Percentiles rank a stretch among this genome's conserved stretches.
These are phyloP conservation scores for Emmonsia crescens DNA, from an alignment of 2,329 filamentous ascomycete species.

Conservation along the genomic window DNA sequence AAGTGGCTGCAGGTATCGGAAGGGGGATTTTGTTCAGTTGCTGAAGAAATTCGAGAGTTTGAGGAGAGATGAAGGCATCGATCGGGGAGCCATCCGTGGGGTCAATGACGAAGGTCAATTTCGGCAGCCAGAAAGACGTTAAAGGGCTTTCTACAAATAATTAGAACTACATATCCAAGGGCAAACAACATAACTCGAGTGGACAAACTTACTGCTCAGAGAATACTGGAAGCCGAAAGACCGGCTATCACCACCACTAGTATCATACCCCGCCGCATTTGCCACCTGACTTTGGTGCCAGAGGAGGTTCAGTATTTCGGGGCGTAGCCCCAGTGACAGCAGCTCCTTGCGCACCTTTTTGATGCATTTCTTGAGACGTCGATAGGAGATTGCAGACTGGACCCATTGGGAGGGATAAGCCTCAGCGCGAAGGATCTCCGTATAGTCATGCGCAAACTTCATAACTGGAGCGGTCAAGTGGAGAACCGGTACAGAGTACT, in stretches of 20 bases:
- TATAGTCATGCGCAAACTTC: conserved; percentile 80
- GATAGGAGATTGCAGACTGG: conserved; percentile 68
- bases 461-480: conserved; percentile 36
- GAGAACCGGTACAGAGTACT: neutral
- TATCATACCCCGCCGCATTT: neutral
- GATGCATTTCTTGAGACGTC: conserved; percentile 78
- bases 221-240: conserved; percentile 5
- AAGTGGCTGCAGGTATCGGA: neutral
- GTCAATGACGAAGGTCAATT: conserved; percentile 59
- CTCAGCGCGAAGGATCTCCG: conserved; percentile 56
- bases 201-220: conserved; percentile 3
- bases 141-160: conserved; percentile 24
- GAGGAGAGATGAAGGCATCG: conserved; percentile 55
- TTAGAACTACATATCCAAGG: conserved; percentile 3
- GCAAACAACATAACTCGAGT: neutral
- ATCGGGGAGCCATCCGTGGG: conserved; percentile 55
- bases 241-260: neutral
- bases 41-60: conserved; percentile 54
- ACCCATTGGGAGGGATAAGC: conserved; percentile 64
- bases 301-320: conserved; percentile 56
- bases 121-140: conserved; percentile 48
- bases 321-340: conserved; percentile 57
- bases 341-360: conserved; percentile 69
- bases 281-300: conserved; percentile 31
- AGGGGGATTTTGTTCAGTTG: conserved; percentile 39